phyloP scores from a whole-genome alignment of 129 eudicot species.

The Sambucus nigra region DNA sequence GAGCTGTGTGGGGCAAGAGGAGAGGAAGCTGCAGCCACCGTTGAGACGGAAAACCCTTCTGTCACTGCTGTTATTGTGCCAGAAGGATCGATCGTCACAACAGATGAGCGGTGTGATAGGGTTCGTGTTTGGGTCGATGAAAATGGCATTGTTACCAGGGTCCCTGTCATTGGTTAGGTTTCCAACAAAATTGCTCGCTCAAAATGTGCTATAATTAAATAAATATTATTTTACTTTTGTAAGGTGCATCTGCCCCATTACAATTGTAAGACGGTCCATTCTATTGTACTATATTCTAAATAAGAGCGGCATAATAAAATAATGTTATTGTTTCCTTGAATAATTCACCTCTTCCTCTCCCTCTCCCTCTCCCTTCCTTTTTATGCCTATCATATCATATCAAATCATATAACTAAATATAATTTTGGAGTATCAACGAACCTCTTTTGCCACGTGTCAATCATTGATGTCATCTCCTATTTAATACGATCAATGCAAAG shows the following conservation, averaged over 20 bases:
- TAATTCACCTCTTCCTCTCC: too few relatives aligned
- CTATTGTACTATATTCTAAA: neutral
- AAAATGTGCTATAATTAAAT: neutral
- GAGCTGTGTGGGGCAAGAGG: constrained; percentile 4
- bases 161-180: constrained; percentile 4
- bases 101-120: constrained; percentile 2
- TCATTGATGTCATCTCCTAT: too few relatives aligned
- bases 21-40: neutral
- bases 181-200: too few relatives aligned
- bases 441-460: too few relatives aligned
- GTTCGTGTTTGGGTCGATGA: constrained; percentile 2
- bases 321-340: too few relatives aligned
- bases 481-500: too few relatives aligned
- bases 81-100: neutral
- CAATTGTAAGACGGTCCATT: neutral
- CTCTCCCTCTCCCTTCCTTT: too few relatives aligned
- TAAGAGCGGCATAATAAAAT: neutral
- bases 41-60: constrained; percentile 7
- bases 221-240: too few relatives aligned
- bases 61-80: neutral
- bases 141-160: constrained; percentile 2
- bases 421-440: too few relatives aligned
- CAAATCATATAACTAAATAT: too few relatives aligned
- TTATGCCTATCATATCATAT: too few relatives aligned
- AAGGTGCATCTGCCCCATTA: neutral